phyloP scores from a whole-genome alignment of 495 filamentous ascomycete genomes.

The Neurospora cerealis region DNA sequence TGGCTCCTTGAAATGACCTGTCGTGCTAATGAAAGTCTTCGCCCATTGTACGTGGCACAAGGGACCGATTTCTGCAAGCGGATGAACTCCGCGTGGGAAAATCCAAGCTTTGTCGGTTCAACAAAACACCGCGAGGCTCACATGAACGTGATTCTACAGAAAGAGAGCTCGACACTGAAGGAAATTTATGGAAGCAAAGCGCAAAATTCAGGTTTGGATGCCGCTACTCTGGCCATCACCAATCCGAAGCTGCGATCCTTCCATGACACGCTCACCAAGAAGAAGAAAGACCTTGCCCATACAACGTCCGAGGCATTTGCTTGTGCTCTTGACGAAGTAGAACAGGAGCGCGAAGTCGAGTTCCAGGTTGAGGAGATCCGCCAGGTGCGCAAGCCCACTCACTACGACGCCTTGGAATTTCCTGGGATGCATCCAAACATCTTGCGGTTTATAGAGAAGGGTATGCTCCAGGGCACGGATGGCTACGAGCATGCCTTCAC shows the following conservation, averaged over 20 bases:
- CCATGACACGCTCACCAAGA: not conserved
- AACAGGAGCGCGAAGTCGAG: constrained; percentile 36
- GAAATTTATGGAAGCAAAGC: not conserved
- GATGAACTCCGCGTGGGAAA: not conserved
- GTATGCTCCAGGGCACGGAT: constrained; percentile 6
- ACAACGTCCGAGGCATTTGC: constrained; percentile 1
- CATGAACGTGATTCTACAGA: not conserved
- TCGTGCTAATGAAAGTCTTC: constrained; percentile 37
- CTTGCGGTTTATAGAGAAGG: constrained; percentile 11
- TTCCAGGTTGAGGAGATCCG: constrained; percentile 32
- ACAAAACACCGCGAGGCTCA: not conserved
- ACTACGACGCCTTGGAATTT: constrained; percentile 10
- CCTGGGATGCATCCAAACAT: constrained; percentile 19
- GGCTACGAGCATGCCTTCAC: constrained; percentile 19
- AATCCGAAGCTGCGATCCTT: not conserved
- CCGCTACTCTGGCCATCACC: not conserved
- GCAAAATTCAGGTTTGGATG: not conserved
- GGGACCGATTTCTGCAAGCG: constrained; percentile 43
- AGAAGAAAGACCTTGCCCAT: constrained; percentile 13
- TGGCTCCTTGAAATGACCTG: constrained; percentile 56
- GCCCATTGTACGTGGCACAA: constrained; percentile 43
- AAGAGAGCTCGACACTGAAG: not conserved
- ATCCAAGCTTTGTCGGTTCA: not conserved
- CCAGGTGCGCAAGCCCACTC: constrained; percentile 23
- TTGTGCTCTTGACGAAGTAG: constrained; percentile 36